These are phyloP conservation scores for Metschnikowia bowlesiae DNA, from an alignment of 805 yeast genomes.

Conservation along the genomic window DNA sequence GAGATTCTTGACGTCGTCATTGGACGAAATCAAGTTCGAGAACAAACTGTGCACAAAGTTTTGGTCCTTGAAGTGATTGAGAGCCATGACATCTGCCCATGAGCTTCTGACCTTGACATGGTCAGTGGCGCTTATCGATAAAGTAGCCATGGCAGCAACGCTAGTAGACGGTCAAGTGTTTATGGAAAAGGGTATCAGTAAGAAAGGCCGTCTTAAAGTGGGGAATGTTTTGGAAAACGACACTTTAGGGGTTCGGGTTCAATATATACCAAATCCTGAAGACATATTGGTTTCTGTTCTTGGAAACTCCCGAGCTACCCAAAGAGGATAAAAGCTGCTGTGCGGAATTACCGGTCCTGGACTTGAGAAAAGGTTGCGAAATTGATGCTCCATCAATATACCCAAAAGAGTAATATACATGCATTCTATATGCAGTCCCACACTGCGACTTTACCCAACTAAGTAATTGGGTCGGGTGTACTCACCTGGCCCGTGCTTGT, in stretches of 20 bases:
- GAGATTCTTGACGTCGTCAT: constrained; percentile 21
- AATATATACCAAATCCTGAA: background rate
- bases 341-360: constrained; percentile 4
- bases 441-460: background rate
- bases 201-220: background rate
- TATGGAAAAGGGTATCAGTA: background rate
- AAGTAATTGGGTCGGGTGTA: background rate
- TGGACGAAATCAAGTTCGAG: constrained; percentile 30
- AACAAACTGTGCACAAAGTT: constrained; percentile 30
- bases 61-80: constrained; percentile 26
- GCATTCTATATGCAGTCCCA: background rate
- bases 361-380: constrained; percentile 1
- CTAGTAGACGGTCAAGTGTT: background rate
- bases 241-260: background rate
- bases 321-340: constrained; percentile 2
- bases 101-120: constrained; percentile 23
- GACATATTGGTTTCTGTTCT: background rate
- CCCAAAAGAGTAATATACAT: background rate
- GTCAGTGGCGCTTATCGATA: constrained; percentile 14
- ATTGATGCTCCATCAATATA: background rate
- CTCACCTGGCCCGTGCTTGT: background rate
- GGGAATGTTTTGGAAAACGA: background rate
- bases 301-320: constrained; percentile 1
- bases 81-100: constrained; percentile 32
- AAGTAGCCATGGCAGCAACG: constrained; percentile 6